A percentile compares a stretch with the other conserved stretches of the same genome.
These are phyloP conservation scores for Salix suchowensis DNA, from an alignment of 345 rosid species.

Conservation along the genomic window DNA sequence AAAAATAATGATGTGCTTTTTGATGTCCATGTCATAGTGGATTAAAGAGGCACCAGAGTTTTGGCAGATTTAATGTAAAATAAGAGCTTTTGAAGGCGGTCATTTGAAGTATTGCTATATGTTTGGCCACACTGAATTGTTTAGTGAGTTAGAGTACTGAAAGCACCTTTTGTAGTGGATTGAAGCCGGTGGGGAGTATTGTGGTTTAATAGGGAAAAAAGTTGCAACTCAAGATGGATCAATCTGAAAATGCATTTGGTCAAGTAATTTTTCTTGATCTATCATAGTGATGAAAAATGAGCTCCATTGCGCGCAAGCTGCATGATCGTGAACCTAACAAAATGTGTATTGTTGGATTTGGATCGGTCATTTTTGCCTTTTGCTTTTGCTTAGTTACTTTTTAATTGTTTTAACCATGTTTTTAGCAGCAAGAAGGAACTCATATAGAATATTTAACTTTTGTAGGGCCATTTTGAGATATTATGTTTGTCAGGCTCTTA, in stretches of 20 bases:
- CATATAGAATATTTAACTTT: constrained; percentile 26
- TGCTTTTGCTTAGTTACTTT: background rate
- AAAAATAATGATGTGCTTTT: background rate
- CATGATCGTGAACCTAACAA: too few species aligned
- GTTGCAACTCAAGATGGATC: too few species aligned
- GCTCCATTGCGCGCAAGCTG: too few species aligned
- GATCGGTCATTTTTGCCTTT: background rate
- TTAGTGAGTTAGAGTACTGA: background rate
- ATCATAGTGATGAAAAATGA: too few species aligned
- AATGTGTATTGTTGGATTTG: background rate
- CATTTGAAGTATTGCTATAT: background rate
- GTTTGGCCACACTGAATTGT: background rate
- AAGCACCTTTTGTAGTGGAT: background rate
- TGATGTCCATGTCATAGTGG: background rate
- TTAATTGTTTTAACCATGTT: background rate
- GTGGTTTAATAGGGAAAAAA: background rate
- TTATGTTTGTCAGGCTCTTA: constrained; percentile 92
- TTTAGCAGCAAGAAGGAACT: constrained; percentile 7
- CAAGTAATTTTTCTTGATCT: too few species aligned
- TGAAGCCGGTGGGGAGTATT: background rate
- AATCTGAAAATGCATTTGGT: too few species aligned
- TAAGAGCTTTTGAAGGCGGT: background rate
- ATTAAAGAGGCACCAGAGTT: background rate
- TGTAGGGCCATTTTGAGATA: constrained; percentile 90
- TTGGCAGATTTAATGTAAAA: background rate